Percentiles rank a stretch among this genome's conserved stretches.
Evolutionary conservation across 805 yeast species (phyloP).

Genomic region (Sugiyamaella valdiviana): DNA sequence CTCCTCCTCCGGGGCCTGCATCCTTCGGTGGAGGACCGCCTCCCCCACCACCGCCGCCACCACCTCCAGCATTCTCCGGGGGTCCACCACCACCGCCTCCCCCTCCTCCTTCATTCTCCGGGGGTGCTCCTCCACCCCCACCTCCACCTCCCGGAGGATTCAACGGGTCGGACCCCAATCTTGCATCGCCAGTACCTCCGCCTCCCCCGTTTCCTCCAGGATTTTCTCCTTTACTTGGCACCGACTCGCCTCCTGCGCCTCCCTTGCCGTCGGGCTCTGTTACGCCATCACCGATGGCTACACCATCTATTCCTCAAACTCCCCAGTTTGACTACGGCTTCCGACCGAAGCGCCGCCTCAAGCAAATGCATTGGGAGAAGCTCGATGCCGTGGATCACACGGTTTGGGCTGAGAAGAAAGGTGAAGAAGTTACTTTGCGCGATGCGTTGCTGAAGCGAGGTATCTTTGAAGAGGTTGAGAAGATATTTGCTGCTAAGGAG

Average conservation of each 20-base stretch:
- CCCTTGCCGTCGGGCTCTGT: slow-evolving; percentile 15
- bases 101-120: slow-evolving; percentile 21
- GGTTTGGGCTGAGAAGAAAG: slow-evolving; percentile 62
- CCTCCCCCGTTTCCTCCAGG: slow-evolving; percentile 29
- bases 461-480: slow-evolving; percentile 75
- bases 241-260: slow-evolving; percentile 33
- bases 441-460: slow-evolving; percentile 69
- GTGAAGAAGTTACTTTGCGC: slow-evolving; percentile 38
- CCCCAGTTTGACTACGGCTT: slow-evolving; percentile 16
- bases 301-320: slow-evolving; percentile 15
- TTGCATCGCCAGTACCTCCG: slow-evolving; percentile 22
- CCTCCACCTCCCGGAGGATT: slow-evolving; percentile 22
- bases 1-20: slow-evolving; percentile 33
- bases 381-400: slow-evolving; percentile 78
- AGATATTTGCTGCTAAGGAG: slow-evolving; percentile 80
- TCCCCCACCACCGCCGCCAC: slow-evolving; percentile 24
- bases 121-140: slow-evolving; percentile 28
- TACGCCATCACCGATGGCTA: slow-evolving; percentile 23
- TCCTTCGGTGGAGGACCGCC: slow-evolving; percentile 27
- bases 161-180: too few species aligned
- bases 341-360: slow-evolving; percentile 69
- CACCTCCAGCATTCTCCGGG: slow-evolving; percentile 18
- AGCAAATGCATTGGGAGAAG: slow-evolving; percentile 97
- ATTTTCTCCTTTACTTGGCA: slow-evolving; percentile 35
- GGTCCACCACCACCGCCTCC: slow-evolving; percentile 31